Evolutionary conservation across 2,329 filamentous ascomycete species (phyloP).

Genomic region (Stemphylium lycopersici): DNA sequence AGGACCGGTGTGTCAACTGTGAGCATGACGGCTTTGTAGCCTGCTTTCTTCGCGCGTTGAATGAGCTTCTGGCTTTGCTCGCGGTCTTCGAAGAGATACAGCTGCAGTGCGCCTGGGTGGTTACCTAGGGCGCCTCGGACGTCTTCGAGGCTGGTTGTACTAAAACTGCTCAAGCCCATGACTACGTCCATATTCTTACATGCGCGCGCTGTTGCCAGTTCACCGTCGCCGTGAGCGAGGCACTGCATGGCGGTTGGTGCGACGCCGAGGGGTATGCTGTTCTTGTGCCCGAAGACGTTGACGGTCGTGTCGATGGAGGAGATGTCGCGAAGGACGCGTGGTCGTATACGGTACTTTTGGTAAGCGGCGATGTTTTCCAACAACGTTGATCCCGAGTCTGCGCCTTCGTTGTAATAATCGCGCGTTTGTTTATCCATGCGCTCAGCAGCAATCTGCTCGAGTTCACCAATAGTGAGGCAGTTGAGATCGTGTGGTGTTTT

Average conservation of each 20-base stretch:
- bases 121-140: constrained; percentile 55
- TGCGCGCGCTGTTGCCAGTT: constrained; percentile 51
- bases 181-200: constrained; percentile 47
- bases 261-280: constrained; percentile 50
- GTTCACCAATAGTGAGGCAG: constrained; percentile 36
- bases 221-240: constrained; percentile 53
- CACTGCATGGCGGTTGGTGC: constrained; percentile 53
- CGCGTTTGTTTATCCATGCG: constrained; percentile 42
- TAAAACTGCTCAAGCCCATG: constrained; percentile 48
- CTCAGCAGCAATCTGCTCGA: constrained; percentile 32
- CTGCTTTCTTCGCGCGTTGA: constrained; percentile 31
- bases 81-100: constrained; percentile 52
- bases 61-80: constrained; percentile 26
- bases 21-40: constrained; percentile 34
- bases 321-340: constrained; percentile 50
- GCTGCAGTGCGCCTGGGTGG: constrained; percentile 44
- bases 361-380: constrained; percentile 38
- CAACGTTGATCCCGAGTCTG: constrained; percentile 30
- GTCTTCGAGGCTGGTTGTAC: constrained; percentile 50
- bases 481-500: constrained; percentile 28
- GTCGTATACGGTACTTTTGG: constrained; percentile 40
- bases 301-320: constrained; percentile 46
- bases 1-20: constrained; percentile 36
- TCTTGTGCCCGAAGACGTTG: constrained; percentile 20
- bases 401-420: constrained; percentile 39